Conservation (phyloP, 1,284 basidiomycete species). For the Cryptococcus hybrid region DNA sequence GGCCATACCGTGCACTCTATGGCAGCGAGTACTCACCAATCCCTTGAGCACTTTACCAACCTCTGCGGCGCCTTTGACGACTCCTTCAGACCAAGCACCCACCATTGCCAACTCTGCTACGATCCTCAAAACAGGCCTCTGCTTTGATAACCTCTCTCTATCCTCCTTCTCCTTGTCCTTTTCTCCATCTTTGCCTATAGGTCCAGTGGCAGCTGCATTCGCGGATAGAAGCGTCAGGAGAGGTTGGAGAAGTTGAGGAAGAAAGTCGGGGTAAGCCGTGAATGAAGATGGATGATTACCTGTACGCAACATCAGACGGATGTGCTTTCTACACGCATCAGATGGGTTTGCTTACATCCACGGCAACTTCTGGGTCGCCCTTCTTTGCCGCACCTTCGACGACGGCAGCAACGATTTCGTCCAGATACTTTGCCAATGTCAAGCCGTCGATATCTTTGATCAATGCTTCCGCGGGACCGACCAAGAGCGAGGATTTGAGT, state of each 20-base stretch:
- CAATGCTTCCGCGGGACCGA: slow-evolving; percentile 62
- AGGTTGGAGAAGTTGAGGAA: slow-evolving; percentile 65
- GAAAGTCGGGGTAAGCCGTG: slow-evolving; percentile 77
- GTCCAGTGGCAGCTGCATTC: slow-evolving; percentile 4
- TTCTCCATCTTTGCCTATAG: slow-evolving; percentile 43
- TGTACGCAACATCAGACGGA: slow-evolving; percentile 40
- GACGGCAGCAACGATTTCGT: slow-evolving; percentile 85
- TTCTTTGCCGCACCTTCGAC: slow-evolving; percentile 78
- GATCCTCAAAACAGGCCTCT: slow-evolving; percentile 80
- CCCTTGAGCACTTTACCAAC: slow-evolving; percentile 63
- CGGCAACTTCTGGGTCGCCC: slow-evolving; percentile 84
- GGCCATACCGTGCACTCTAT: neutral
- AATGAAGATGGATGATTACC: slow-evolving; percentile 86
- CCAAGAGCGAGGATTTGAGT: slow-evolving; percentile 57
- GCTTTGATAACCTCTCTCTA: slow-evolving; percentile 69
- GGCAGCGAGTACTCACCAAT: slow-evolving; percentile 58
- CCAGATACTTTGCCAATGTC: slow-evolving; percentile 91
- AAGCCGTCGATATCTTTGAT: slow-evolving; percentile 87
- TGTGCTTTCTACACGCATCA: neutral
- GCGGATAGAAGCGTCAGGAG: slow-evolving; percentile 64
- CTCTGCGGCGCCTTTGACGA: slow-evolving; percentile 68
- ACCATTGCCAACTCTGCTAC: slow-evolving; percentile 87
- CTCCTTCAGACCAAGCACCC: slow-evolving; percentile 58
- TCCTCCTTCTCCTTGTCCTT: slow-evolving; percentile 92
- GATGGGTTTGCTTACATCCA: slow-evolving; percentile 63